A percentile compares a stretch with the other conserved stretches of the same genome.
These are phyloP conservation scores for Entelexis paramagnoliae DNA, from an alignment of 1,139 yeast genomes.

Conservation along the genomic window DNA sequence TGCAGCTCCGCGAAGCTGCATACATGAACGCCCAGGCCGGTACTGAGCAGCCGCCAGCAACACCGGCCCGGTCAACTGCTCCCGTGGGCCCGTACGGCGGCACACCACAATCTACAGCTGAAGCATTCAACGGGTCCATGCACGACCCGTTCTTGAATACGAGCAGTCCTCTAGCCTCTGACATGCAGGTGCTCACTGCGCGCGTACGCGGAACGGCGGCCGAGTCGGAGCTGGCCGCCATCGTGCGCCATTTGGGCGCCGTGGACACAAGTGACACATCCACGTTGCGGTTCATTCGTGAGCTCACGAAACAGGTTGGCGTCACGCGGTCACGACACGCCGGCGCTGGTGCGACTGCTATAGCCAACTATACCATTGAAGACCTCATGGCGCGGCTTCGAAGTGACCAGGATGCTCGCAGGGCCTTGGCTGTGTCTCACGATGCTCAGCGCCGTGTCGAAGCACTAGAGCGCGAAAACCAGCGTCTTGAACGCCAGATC, in stretches of 20 bases:
- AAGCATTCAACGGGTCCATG: not conserved
- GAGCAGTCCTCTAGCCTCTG: not conserved
- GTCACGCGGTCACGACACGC: conserved; percentile 41
- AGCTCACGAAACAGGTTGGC: conserved; percentile 69
- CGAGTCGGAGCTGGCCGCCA: conserved; percentile 46
- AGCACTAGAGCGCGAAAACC: not conserved
- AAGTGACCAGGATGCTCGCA: conserved; percentile 81
- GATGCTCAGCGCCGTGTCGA: conserved; percentile 3
- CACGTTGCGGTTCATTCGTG: conserved; percentile 55
- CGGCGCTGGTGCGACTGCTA: conserved; percentile 55
- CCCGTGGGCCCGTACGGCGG: conserved; percentile 7
- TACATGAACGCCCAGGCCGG: not conserved
- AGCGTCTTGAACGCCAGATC: conserved; percentile 30
- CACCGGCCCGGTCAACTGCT: not conserved
- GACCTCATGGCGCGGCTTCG: conserved; percentile 65
- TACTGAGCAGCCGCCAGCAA: not conserved
- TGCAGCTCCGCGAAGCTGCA: not conserved
- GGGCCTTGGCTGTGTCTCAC: conserved; percentile 25
- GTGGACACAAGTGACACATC: conserved; percentile 28
- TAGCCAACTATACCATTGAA: conserved; percentile 76
- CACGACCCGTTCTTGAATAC: not conserved
- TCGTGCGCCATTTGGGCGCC: conserved; percentile 75
- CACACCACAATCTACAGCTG: not conserved
- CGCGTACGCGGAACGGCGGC: conserved; percentile 30
- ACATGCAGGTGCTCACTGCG: not conserved